Conservation (phyloP, 2,329 filamentous ascomycete genomes). For the Ophiostoma sp. region DNA sequence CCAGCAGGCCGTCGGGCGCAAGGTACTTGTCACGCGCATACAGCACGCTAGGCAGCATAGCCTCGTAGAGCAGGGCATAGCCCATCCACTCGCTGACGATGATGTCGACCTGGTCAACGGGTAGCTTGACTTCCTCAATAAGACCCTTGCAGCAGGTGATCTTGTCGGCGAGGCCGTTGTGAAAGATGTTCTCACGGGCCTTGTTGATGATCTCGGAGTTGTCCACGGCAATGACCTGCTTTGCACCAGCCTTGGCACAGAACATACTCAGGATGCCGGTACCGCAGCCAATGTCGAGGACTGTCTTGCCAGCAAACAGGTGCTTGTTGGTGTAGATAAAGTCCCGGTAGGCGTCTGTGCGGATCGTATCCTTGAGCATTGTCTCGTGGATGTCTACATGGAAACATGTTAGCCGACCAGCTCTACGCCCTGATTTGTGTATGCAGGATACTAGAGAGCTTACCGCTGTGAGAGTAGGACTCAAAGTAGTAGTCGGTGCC, state of each 20-base stretch:
- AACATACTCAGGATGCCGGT: constrained; percentile 86
- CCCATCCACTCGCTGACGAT: constrained; percentile 99
- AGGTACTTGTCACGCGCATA: constrained; percentile 85
- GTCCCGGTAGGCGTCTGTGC: constrained; percentile 88
- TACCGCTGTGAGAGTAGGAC: constrained; percentile 58
- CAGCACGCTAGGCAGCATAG: constrained; percentile 90
- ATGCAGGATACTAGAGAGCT: constrained; percentile 23
- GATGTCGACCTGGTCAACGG: constrained; percentile 78
- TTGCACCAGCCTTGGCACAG: constrained; percentile 82
- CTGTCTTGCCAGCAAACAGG: constrained; percentile 76
- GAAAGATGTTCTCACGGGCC: constrained; percentile 75
- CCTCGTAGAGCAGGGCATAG: constrained; percentile 87
- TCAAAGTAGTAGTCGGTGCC: constrained; percentile 51
- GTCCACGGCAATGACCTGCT: constrained; percentile 83
- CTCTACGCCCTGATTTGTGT: too few species aligned
- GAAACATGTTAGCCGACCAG: too few species aligned
- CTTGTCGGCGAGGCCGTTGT: constrained; percentile 66
- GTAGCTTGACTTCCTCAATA: constrained; percentile 78
- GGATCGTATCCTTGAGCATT: constrained; percentile 86
- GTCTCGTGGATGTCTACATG: constrained; percentile 77
- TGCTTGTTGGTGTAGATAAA: constrained; percentile 91
- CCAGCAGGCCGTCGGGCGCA: constrained; percentile 70
- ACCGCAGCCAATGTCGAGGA: constrained; percentile 86
- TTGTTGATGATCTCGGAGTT: constrained; percentile 86
- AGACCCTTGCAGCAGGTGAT: constrained; percentile 80